Conservation (phyloP, 495 filamentous ascomycete species). For the Penicillium salamii region DNA sequence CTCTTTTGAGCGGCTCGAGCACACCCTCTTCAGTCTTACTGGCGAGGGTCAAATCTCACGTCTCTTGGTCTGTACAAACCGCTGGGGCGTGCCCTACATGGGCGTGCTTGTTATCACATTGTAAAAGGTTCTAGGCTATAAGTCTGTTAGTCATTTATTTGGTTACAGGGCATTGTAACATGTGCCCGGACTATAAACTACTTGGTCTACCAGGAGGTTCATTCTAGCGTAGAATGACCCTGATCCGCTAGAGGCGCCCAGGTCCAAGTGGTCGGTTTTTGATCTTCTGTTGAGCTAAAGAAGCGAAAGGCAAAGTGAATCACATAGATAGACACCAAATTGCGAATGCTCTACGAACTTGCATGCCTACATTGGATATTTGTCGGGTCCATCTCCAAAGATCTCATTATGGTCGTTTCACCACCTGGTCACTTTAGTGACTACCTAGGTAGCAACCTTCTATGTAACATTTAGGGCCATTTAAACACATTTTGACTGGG, state of each 20-base stretch:
- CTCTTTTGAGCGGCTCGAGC: slow-evolving; percentile 48
- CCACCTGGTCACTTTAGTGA: slow-evolving; percentile 7
- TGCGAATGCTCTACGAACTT: no score
- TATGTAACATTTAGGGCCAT: slow-evolving; percentile 9
- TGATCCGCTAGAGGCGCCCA: slow-evolving; percentile 15
- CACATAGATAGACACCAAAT: no score
- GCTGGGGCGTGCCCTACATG: slow-evolving; percentile 35
- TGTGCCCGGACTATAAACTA: slow-evolving; percentile 44
- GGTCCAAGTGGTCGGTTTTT: slow-evolving; percentile 19
- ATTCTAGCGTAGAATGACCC: slow-evolving; percentile 21
- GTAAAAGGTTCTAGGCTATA: slow-evolving; percentile 23
- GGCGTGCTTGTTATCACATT: slow-evolving; percentile 21
- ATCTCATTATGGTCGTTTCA: slow-evolving; percentile 6
- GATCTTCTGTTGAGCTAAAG: not conserved
- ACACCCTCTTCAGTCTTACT: slow-evolving; percentile 43
- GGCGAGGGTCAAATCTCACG: slow-evolving; percentile 30
- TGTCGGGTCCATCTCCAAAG: slow-evolving; percentile 3
- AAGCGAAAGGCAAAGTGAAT: not conserved
- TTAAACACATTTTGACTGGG: slow-evolving; percentile 6
- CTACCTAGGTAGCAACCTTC: slow-evolving; percentile 7
- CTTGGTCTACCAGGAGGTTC: slow-evolving; percentile 22
- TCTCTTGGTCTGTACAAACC: slow-evolving; percentile 29
- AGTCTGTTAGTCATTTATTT: slow-evolving; percentile 28
- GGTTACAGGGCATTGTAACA: slow-evolving; percentile 55
- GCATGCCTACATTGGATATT: not conserved